Base-by-base conservation (phyloP, 345 rosid species). In the Citrus maxima region DNA sequence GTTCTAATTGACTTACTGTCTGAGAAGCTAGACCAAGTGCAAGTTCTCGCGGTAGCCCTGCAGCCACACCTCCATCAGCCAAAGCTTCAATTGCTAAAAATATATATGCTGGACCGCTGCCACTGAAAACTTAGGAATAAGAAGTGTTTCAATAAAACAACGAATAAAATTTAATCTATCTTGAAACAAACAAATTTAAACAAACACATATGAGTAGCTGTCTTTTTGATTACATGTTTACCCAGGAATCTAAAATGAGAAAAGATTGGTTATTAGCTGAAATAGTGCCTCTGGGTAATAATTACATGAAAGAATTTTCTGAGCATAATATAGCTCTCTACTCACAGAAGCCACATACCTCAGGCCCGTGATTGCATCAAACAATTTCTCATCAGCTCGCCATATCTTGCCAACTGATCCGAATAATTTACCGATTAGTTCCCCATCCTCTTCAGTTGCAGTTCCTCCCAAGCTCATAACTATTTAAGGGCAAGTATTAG, bases 11-110 rank as follows among this genome's bases (percentile, higher is more conserved):
- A 85, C 98, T 87, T 71, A 93, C 98, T 24, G 97, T 92, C 82
- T 94, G 97, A 76, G 98, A 88, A 79, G 99, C 98, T 73, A 94
- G 90, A 73, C 91, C 81, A 62, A 90, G 51, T 10, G 98, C 98
- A 59, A 96, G 97, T 24, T 96, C 98, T 77, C 99, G 92, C 0
- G 97, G 97, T 67, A 96, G 82, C 81, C 99, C 98, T 49, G 98
- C 98, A 80, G 99, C 97, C 58, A 94, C 98, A 70, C 97, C 99
- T 62, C 98, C 99, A 86, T 96, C 98, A 61, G 95, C 98, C 80
- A 96, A 83, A 75, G 99, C 97, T 88, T 96, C 99, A 79, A 96
- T 96, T 27, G 98, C 97, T 73, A 94, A 79, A 85, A 75, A 94
- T 65, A 96, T 76, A 78, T 93, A 94, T 18, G 98, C 98, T 60